phyloP scores from a whole-genome alignment of 176 grass and related monocot species.

The Aegilops sharonensis region DNA sequence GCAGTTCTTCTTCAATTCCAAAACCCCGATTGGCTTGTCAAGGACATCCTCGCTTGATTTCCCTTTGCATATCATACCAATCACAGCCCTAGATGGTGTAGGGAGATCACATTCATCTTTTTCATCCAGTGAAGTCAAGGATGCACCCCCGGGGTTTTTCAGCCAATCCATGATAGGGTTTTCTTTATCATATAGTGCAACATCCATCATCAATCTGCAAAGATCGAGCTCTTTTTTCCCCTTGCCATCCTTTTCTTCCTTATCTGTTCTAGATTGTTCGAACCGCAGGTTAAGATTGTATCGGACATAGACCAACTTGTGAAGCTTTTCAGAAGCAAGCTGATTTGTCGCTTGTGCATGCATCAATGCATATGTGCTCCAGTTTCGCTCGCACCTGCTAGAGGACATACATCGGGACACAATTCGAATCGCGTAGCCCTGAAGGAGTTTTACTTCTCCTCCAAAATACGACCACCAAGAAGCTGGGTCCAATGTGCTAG shows the following conservation, averaged over 20 bases:
- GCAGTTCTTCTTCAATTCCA: background rate
- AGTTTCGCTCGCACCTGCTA: constrained; percentile 23
- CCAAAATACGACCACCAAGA: background rate
- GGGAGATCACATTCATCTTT: background rate
- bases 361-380: constrained; percentile 14
- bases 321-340: background rate
- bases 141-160: background rate
- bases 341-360: constrained; percentile 2
- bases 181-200: constrained; percentile 18
- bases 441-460: constrained; percentile 5
- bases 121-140: background rate
- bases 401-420: constrained; percentile 21
- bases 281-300: constrained; percentile 4
- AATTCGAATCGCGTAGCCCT: background rate
- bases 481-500: background rate
- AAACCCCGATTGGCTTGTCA: background rate
- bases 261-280: background rate
- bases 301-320: constrained; percentile 23
- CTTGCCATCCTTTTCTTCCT: background rate
- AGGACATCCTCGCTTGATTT: background rate
- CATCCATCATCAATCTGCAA: constrained; percentile 15
- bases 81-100: background rate
- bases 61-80: background rate
- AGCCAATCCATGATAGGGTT: constrained; percentile 24
- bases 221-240: background rate